These are phyloP conservation scores for Craterostigma plantagineum DNA, from an alignment of 257 asterid species.

Conservation along the genomic window DNA sequence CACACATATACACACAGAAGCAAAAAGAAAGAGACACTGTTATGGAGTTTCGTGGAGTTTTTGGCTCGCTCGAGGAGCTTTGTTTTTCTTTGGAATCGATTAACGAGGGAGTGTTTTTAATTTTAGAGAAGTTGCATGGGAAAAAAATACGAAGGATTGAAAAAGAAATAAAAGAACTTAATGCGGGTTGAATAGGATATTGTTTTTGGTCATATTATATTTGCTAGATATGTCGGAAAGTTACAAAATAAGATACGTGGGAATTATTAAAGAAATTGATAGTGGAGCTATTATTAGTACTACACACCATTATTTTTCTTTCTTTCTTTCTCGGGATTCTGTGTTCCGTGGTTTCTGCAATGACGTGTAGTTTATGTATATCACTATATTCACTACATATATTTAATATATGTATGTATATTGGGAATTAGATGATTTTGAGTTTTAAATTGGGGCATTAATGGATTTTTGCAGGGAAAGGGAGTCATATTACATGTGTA, in stretches of 20 bases:
- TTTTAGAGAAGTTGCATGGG: slow-evolving; percentile 4
- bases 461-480: background rate
- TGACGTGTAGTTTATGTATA: background rate
- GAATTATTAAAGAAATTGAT: background rate
- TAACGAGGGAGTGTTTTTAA: slow-evolving; percentile 3
- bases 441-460: background rate
- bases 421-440: too few species aligned
- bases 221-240: too few species aligned
- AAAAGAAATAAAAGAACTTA: background rate
- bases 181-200: background rate
- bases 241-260: slow-evolving; percentile 1
- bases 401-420: too few species aligned
- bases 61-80: background rate
- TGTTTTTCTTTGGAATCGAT: slow-evolving; percentile 10
- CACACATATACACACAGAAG: too few species aligned
- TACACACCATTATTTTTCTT: slow-evolving; percentile 16
- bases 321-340: slow-evolving; percentile 56
- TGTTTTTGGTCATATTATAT: too few species aligned
- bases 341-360: slow-evolving; percentile 32
- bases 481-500: background rate
- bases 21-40: slow-evolving; percentile 25
- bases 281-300: slow-evolving; percentile 1
- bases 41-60: slow-evolving; percentile 3
- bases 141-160: slow-evolving; percentile 5
- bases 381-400: too few species aligned